phyloP scores from a whole-genome alignment of 257 asterid species.

The Marsdenia floribunda region DNA sequence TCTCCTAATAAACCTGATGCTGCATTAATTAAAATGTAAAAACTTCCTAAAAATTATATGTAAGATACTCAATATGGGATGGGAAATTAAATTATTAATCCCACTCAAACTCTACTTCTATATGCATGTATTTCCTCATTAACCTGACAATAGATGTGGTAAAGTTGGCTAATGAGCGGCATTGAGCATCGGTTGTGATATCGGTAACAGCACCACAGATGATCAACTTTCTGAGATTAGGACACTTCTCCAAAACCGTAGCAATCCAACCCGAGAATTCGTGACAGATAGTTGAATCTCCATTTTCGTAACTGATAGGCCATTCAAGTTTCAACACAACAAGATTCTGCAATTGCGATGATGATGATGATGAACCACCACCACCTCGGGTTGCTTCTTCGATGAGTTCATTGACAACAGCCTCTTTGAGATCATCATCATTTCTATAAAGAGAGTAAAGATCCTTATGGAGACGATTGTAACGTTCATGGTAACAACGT shows the following conservation, averaged over 20 bases:
- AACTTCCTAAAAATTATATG: not conserved
- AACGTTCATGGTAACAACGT: too few species aligned
- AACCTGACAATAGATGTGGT: conserved; percentile 64
- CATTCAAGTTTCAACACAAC: conserved; percentile 81
- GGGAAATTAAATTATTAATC: conserved; percentile 29
- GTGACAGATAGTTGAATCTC: conserved; percentile 60
- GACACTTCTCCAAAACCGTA: conserved; percentile 70
- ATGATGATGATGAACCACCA: not conserved
- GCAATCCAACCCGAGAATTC: conserved; percentile 69
- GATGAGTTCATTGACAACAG: conserved; percentile 60
- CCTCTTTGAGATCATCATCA: conserved; percentile 57
- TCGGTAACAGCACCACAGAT: conserved; percentile 76
- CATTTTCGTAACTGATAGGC: too few species aligned
- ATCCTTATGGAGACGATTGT: too few species aligned
- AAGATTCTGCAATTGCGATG: conserved; percentile 64
- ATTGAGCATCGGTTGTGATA: conserved; percentile 76
- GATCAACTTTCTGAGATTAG: conserved; percentile 62
- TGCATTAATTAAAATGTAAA: not conserved
- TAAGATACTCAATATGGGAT: too few species aligned
- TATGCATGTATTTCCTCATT: conserved; percentile 63
- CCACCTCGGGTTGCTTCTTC: conserved; percentile 20
- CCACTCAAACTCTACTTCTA: conserved; percentile 71
- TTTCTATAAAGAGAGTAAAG: too few species aligned
- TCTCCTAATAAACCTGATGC: not conserved
- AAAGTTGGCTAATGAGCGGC: conserved; percentile 62